Percentiles rank a stretch among this genome's conserved stretches.
These are phyloP conservation scores for Arabidopsis lyrata DNA, from an alignment of 441 rosid genomes.

Conservation along the genomic window DNA sequence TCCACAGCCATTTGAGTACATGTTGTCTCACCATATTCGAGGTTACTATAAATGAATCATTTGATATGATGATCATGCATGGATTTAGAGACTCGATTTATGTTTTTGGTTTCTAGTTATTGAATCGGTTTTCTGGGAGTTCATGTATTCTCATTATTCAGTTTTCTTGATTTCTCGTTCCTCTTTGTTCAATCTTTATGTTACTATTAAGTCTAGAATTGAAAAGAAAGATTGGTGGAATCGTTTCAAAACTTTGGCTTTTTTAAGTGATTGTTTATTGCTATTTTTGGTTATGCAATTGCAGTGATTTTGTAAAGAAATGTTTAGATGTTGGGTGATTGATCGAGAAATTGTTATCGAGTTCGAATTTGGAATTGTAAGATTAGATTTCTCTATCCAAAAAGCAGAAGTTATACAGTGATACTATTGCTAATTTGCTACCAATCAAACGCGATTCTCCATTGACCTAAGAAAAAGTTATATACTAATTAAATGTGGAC, in stretches of 20 bases:
- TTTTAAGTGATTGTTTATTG: background rate
- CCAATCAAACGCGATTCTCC: too few relatives aligned
- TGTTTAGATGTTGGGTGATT: background rate
- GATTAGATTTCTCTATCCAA: background rate
- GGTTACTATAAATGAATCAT: slow-evolving; percentile 4
- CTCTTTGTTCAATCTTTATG: background rate
- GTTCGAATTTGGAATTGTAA: background rate
- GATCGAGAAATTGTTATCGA: background rate
- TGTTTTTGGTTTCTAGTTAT: background rate
- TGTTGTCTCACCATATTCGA: slow-evolving; percentile 23
- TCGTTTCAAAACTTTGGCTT: background rate
- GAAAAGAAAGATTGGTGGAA: background rate
- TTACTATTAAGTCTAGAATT: too few relatives aligned
- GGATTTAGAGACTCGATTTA: background rate
- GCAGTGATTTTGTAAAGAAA: background rate
- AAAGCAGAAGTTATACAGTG: background rate
- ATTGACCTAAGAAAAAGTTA: too few relatives aligned
- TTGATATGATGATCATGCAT: background rate
- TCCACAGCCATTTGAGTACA: background rate
- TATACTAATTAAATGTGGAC: too few relatives aligned
- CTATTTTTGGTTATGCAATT: background rate
- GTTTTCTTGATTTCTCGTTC: slow-evolving; percentile 3
- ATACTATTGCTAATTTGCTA: background rate
- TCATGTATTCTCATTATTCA: background rate
- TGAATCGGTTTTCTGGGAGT: background rate